Evolutionary conservation across 1,139 yeast species (phyloP), one percentile per base, ranked within the genome.

Genomic region (Candida pseudoviswanathii): DNA sequence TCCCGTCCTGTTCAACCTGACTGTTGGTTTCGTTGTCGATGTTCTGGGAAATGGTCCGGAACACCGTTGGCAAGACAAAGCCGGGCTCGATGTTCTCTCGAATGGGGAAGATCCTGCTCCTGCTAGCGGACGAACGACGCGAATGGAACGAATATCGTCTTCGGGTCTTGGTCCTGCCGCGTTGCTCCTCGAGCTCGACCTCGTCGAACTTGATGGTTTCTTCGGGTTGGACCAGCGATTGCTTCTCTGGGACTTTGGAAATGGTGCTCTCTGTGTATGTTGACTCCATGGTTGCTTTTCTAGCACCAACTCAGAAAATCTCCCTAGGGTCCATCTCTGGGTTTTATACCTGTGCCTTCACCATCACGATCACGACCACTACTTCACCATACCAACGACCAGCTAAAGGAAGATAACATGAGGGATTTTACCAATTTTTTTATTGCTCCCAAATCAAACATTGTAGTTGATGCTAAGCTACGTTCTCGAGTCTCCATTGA

Each of bases 1-100:
- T 44, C 39, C 42, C 49, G 7, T 36, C 47, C 29, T 44, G 48
- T 26, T 21, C 22, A 11, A 16, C 11, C 3, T 16, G 32, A 10
- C n/a, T 21, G 33, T 47, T 48, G 3, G 47, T 32, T 25, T 55
- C 61, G 45, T 62, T 66, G 34, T 68, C 75, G 41, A 73, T 68
- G 37, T 58, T 65, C 54, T 70, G 73, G 42, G 76, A 70, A 16
- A 73, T 60, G 1, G 78, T 70, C 48, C 62, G 70, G 59, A 69
- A 73, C 43, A 67, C 59, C 6, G 70, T 66, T 2, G 78, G 78
- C 45, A 73, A 60, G 3, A 65, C 65, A 24, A 58, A 54, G 6
- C 60, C 65, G 2, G 74, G 71, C 26, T 64, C 62, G 8, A 62
- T 64, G 9, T 10, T 3, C 42, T 52, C 54, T 29, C 44, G 39